Conservation (phyloP, 352 stramenopile genomes). For the Saprolegnia diclina region DNA sequence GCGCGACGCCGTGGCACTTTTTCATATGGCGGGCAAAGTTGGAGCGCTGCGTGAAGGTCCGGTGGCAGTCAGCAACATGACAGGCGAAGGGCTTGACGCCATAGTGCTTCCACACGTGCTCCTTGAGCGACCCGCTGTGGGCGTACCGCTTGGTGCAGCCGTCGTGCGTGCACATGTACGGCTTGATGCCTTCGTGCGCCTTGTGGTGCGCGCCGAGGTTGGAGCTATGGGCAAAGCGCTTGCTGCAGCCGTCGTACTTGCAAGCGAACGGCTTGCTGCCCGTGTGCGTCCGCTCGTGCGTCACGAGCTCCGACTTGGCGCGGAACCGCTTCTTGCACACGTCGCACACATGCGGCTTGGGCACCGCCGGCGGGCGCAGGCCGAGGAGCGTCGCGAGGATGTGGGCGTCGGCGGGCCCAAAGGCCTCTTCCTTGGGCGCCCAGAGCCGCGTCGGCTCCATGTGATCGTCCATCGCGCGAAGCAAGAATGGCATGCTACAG, state of each 20-base stretch:
- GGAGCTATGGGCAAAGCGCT: slow-evolving; percentile 34
- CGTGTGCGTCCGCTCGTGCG: slow-evolving; percentile 38
- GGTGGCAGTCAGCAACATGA: slow-evolving; percentile 32
- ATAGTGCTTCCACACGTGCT: slow-evolving; percentile 41
- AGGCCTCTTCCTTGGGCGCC: neutral
- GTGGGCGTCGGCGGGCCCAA: no score
- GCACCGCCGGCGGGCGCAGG: neutral
- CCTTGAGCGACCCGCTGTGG: slow-evolving; percentile 40
- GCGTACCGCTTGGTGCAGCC: slow-evolving; percentile 39
- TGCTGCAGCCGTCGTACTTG: slow-evolving; percentile 34
- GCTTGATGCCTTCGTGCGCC: slow-evolving; percentile 40
- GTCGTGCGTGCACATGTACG: slow-evolving; percentile 34
- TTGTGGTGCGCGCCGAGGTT: slow-evolving; percentile 31
- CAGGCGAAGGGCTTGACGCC: slow-evolving; percentile 41
- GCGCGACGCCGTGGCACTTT: slow-evolving; percentile 13
- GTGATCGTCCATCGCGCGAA: neutral
- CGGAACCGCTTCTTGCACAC: slow-evolving; percentile 38
- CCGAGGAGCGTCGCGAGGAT: no score
- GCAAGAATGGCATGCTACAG: neutral
- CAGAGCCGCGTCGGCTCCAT: neutral
- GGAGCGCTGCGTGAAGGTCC: slow-evolving; percentile 33
- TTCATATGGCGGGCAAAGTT: slow-evolving; percentile 25
- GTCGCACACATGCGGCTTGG: slow-evolving; percentile 18
- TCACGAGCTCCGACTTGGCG: slow-evolving; percentile 39
- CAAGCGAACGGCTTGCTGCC: slow-evolving; percentile 40